Evolutionary conservation across 768 basidiomycete species (phyloP), one percentile per base, ranked within the genome.

Genomic region (Daedaleopsis sinensis): DNA sequence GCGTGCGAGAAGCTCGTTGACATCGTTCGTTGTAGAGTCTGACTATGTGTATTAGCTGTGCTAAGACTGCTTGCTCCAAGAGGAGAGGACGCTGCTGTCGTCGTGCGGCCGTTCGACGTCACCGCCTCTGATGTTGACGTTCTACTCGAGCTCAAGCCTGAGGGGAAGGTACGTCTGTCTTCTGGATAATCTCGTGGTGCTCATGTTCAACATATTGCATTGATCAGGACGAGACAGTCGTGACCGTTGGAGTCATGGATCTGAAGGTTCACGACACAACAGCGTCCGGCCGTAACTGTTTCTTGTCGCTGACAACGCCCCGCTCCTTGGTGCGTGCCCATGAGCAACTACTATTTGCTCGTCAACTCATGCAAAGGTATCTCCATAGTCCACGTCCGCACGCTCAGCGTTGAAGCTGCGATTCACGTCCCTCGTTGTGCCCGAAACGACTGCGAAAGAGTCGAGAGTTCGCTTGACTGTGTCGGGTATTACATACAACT

Each of bases 391-490:
- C 27, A 64, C 67, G 1, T 61, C 76, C 18, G 73, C 83, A 11
- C 81, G 76, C 53, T 80, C 88, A 3, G 71, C 87, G 23, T 52
- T 92, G 50, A 86, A 88, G 59, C 72, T 90, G 18, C 80, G 83
- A n/a, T 85, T 94, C 68, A 80, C 80, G 11, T 94, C 94, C 0
- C 69, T 85, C 2, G 74, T 80, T 2, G 77, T 87, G 13, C 81
- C 86, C 2, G 84, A 81, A 57, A 83, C 87, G 0, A 79, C 77
- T 1, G 79, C 83, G n/a, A 96, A 96, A 76, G 91, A 94, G 71
- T 93, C 92, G 1, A 81, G 81, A 57, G 72, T 96, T 62, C 85
- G 84, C 61, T 61, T 91, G 18, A 81, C 83, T 10, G 67, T 92
- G 16, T 83, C 78, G 60, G 87, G 87, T 19, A 83, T 91, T 61